phyloP scores from a whole-genome alignment of 2,329 filamentous ascomycete genomes.

The Arachnomyces sp. region DNA sequence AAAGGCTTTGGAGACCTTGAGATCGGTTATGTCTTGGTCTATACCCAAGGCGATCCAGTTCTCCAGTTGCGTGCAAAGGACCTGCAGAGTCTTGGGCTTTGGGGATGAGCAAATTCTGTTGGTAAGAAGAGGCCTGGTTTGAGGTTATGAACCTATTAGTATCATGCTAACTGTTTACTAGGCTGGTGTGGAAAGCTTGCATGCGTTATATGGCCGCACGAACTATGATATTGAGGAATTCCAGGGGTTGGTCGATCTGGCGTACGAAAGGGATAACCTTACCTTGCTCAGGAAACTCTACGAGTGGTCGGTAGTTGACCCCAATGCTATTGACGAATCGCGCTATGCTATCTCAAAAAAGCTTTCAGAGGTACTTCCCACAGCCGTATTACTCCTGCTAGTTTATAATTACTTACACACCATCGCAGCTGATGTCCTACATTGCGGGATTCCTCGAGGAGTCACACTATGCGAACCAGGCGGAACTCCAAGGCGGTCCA shows the following conservation, averaged over 20 bases:
- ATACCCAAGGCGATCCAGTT: conserved; percentile 72
- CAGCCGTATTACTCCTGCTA: neutral
- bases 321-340: conserved; percentile 77
- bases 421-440: conserved; percentile 65
- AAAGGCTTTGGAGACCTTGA: conserved; percentile 67
- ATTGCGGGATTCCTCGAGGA: conserved; percentile 77
- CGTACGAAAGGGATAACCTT: conserved; percentile 66
- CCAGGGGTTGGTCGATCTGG: conserved; percentile 64
- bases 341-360: conserved; percentile 92
- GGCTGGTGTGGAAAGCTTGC: conserved; percentile 75
- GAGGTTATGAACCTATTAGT: neutral
- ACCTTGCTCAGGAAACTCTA: conserved; percentile 65
- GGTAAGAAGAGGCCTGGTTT: conserved; percentile 38
- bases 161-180: conserved; percentile 28
- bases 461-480: conserved; percentile 43
- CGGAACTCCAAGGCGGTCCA: conserved; percentile 54
- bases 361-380: conserved; percentile 65
- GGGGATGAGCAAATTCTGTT: conserved; percentile 65
- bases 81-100: conserved; percentile 63
- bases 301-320: conserved; percentile 69
- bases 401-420: conserved; percentile 6
- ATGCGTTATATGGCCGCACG: conserved; percentile 67
- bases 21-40: conserved; percentile 77
- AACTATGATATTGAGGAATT: conserved; percentile 73
- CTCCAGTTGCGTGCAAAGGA: conserved; percentile 59